Evolutionary conservation across 176 grass and related monocot genomes (phyloP), one percentile per base, ranked within the genome.

Genomic region (Otatea glauca): DNA sequence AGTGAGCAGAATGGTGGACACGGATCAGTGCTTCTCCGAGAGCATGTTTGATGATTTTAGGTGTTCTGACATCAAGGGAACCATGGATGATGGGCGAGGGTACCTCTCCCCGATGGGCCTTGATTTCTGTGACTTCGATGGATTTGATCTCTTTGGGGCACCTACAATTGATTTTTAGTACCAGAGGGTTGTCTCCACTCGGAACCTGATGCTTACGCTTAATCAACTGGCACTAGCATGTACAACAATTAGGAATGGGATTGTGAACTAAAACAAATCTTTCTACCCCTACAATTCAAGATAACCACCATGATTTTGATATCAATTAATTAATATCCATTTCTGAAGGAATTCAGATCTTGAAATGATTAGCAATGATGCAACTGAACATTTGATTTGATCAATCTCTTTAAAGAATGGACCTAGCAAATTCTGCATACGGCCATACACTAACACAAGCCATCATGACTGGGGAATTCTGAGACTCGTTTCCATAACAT

Each of bases 61-160:
- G 48, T 70, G 37, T 49, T 86, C 85, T 16, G 87, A 74, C 70
- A 75, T 65, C 48, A 70, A 79, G 61, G 77, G 32, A n/a, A 49
- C 1, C 42, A 54, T 65, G 25, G 89, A 82, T 16, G 81, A 89
- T 37, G 81, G 32, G 9, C 68, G 72, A 62, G 84, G 80, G 7
- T 41, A 18, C 41, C 35, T 84, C 18, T 80, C 85, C 7, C 87
- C 81, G 3, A 49, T 85, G 69, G 85, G 70, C 18, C 55, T 86
- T 65, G 69, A 89, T 62, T 72, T 70, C 20, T 92, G 85, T 47
- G 88, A 73, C 32, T 90, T 94, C 0, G 85, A 73, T 20, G 89
- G 87, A 4, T 80, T 94, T n/a, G 89, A 86, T 80, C 76, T 91
- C 9, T 84, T 89, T 3, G 59, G 50, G 14, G 9, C 49, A 9